These are phyloP conservation scores for Stylonectria norvegica DNA, from an alignment of 2,329 filamentous ascomycete species.

Conservation along the genomic window DNA sequence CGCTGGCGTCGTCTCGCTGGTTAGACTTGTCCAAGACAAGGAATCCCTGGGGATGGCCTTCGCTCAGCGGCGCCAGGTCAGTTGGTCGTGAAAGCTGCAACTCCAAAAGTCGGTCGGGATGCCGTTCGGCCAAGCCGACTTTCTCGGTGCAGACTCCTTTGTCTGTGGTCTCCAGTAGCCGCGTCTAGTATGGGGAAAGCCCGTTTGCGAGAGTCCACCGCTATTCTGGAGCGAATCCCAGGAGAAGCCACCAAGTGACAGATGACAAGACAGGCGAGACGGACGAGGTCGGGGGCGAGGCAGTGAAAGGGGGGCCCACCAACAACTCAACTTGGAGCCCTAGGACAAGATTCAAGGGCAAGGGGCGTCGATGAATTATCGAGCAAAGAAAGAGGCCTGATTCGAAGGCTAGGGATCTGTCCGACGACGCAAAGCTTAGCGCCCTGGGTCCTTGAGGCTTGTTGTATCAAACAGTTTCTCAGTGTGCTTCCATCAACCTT, in stretches of 20 bases:
- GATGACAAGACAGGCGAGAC: too few relatives aligned
- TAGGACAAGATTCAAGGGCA: slow-evolving; percentile 12
- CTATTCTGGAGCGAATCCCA: slow-evolving; percentile 19
- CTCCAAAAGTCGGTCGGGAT: slow-evolving; percentile 23
- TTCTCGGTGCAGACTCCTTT: slow-evolving; percentile 20
- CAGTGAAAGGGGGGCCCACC: slow-evolving; percentile 5
- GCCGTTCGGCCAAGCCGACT: slow-evolving; percentile 13
- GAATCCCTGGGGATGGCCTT: slow-evolving; percentile 13
- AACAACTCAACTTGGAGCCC: slow-evolving; percentile 14
- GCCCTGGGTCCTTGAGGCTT: slow-evolving; percentile 17
- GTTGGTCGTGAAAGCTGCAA: slow-evolving; percentile 14
- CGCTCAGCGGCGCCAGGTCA: slow-evolving; percentile 13
- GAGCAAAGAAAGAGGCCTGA: too few relatives aligned
- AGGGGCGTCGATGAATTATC: too few relatives aligned
- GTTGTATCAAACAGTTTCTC: slow-evolving; percentile 24
- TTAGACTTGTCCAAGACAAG: slow-evolving; percentile 19
- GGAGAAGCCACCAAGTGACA: slow-evolving; percentile 28
- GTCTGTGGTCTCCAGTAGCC: slow-evolving; percentile 14
- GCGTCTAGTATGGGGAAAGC: slow-evolving; percentile 16
- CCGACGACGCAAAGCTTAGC: slow-evolving; percentile 8
- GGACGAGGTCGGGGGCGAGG: slow-evolving; percentile 11
- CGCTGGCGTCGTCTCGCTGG: slow-evolving; percentile 11
- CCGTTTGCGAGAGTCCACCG: slow-evolving; percentile 25
- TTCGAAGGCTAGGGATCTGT: too few relatives aligned
- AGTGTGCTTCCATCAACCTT: slow-evolving; percentile 15